phyloP scores from a whole-genome alignment of 192 early-diverging fungal species.

The Allomyces arbusculus region DNA sequence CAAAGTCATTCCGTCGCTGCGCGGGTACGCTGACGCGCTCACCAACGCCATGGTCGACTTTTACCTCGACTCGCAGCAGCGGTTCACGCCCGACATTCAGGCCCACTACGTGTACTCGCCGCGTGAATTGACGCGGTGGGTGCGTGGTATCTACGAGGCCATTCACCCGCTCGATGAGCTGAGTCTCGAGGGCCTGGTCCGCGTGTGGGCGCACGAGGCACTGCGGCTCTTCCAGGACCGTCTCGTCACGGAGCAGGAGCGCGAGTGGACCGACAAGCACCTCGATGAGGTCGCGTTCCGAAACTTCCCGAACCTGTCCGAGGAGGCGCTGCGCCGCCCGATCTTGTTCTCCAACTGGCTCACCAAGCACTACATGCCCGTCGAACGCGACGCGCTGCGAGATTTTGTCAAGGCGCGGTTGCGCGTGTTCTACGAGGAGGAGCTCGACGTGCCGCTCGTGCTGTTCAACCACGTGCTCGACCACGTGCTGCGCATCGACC shows the following conservation, averaged over 20 bases:
- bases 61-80: constrained; percentile 67
- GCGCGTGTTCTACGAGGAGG: constrained; percentile 98
- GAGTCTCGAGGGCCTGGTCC: constrained; percentile 63
- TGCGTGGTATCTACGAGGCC: constrained; percentile 90
- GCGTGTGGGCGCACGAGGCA: constrained; percentile 97
- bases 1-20: constrained; percentile 72
- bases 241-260: constrained; percentile 68
- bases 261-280: constrained; percentile 71
- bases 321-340: constrained; percentile 56
- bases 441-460: constrained; percentile 89
- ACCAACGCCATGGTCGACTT: constrained; percentile 96
- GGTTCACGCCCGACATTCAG: constrained; percentile 93
- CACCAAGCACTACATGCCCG: constrained; percentile 77
- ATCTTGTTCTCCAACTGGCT: constrained; percentile 97
- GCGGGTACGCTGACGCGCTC: constrained; percentile 75
- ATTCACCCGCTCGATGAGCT: constrained; percentile 65
- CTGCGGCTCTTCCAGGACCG: constrained; percentile 97
- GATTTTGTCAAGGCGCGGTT: constrained; percentile 84
- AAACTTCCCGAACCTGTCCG: constrained; percentile 74
- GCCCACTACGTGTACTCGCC: constrained; percentile 99
- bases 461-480: constrained; percentile 96
- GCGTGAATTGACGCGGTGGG: constrained; percentile 97
- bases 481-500: constrained; percentile 92
- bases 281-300: constrained; percentile 62
- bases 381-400: constrained; percentile 69